These are phyloP conservation scores for Stevia rebaudiana DNA, from an alignment of 140 eudicot genomes.

Conservation along the genomic window DNA sequence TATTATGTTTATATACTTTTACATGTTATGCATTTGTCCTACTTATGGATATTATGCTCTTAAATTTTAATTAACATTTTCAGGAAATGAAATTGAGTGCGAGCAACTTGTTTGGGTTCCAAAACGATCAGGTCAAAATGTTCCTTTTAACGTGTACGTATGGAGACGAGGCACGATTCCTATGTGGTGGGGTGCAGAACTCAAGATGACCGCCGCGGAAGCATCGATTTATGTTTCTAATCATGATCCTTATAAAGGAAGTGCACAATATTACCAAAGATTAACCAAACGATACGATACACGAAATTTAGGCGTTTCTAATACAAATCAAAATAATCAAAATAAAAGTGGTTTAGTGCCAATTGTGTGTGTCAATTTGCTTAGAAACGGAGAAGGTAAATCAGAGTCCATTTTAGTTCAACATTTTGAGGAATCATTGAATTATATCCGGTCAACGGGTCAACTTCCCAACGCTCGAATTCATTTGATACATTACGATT, in stretches of 20 bases:
- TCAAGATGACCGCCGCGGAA: constrained; percentile 90
- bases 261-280: constrained; percentile 77
- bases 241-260: constrained; percentile 82
- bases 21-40: not conserved
- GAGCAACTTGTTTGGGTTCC: constrained; percentile 97
- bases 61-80: constrained; percentile 5
- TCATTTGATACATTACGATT: constrained; percentile 76
- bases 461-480: constrained; percentile 65
- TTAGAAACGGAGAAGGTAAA: constrained; percentile 79
- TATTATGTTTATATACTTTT: not conserved
- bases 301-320: constrained; percentile 15
- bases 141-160: constrained; percentile 72
- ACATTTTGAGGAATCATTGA: constrained; percentile 64
- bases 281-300: constrained; percentile 71
- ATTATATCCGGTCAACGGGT: constrained; percentile 61
- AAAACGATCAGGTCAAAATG: constrained; percentile 54
- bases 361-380: constrained; percentile 76
- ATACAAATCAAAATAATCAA: constrained; percentile 36
- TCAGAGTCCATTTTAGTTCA: constrained; percentile 81
- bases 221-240: constrained; percentile 85
- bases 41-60: not conserved
- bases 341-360: constrained; percentile 50
- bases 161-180: constrained; percentile 97
- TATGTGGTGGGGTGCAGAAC: constrained; percentile 97
- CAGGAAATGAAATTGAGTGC: constrained; percentile 93